These are phyloP conservation scores for Lactifluus volemus DNA, from an alignment of 768 basidiomycete species.

Conservation along the genomic window DNA sequence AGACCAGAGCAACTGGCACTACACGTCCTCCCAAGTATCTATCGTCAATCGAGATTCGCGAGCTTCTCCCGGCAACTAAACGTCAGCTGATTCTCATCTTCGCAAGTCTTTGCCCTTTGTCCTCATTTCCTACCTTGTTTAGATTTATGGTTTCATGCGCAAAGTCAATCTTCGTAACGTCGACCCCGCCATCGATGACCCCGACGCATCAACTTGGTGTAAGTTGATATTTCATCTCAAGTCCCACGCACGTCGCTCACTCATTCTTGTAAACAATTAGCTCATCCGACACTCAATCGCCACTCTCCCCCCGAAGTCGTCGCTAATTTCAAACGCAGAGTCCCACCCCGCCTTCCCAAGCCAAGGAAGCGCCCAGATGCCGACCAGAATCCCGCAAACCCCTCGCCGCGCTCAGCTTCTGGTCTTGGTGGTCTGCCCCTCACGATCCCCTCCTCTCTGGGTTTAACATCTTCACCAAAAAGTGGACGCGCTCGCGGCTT, in stretches of 20 bases:
- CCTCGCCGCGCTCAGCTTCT: constrained; percentile 69
- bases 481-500: constrained; percentile 60
- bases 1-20: constrained; percentile 88
- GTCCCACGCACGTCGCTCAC: constrained; percentile 4
- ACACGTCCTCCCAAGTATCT: constrained; percentile 88
- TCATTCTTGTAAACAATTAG: constrained; percentile 30
- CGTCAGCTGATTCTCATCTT: constrained; percentile 33
- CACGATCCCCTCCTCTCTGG: constrained; percentile 45
- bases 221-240: constrained; percentile 30
- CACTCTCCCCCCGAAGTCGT: constrained; percentile 86
- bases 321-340: constrained; percentile 91
- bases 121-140: constrained; percentile 20
- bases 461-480: constrained; percentile 34
- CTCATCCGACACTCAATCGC: constrained; percentile 86
- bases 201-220: constrained; percentile 97
- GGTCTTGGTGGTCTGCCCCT: constrained; percentile 62
- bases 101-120: constrained; percentile 16
- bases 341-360: constrained; percentile 86
- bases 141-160: constrained; percentile 99
- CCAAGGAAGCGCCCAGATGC: constrained; percentile 66
- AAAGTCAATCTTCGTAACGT: constrained; percentile 94
- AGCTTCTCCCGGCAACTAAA: constrained; percentile 97
- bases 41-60: constrained; percentile 94
- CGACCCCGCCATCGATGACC: constrained; percentile 91
- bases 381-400: constrained; percentile 59